Evolutionary conservation across 2,329 filamentous ascomycete species (phyloP), one percentile per base, ranked within the genome.

Genomic region (Parascedosporium putredinis): DNA sequence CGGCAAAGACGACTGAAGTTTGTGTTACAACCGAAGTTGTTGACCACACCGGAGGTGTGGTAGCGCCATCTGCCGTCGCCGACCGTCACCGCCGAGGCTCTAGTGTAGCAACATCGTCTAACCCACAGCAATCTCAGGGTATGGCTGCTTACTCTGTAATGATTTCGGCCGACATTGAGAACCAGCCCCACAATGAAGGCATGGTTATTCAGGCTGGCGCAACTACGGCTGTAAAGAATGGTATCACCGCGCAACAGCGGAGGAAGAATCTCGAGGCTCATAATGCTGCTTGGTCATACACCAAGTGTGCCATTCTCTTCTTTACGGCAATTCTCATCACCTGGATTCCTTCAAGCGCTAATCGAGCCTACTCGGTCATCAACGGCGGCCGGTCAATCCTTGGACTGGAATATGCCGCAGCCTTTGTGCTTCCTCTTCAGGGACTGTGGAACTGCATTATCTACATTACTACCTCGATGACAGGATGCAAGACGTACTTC

Each of bases 371-470:
- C 64, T 76, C 76, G 7, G 67, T 86, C 14, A 67, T 76, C 5
- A 68, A 81, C 56, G 66, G 71, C 0, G 64, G 73, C 18, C 46
- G 71, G 3, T 64, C 71, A 1, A 72, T 68, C 3, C 73, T 79
- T 46, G 67, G 70, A 0, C 71, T 90, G 20, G 78, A 84, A 57
- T 77, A 83, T 57, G 73, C 79, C 45, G 80, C 82, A 14, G 78
- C 81, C 0, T 69, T 85, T n/a, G 84, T 89, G 0, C 70, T 90
- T 6, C 85, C 86, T 0, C 68, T 87, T 1, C 86, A 90, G 59
- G 86, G 86, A 0, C 83, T 88, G 58, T 89, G 85, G 84, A 90
- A 90, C 60, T 76, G 79, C 18, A 59, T 83, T 47, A 85, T 90
- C 52, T 90, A 89, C 62, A 64, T 78, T 9, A 71, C 74, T 5